These are phyloP conservation scores for Cryptococcus jaspeensis DNA, from an alignment of 1,284 basidiomycete species.

Conservation along the genomic window DNA sequence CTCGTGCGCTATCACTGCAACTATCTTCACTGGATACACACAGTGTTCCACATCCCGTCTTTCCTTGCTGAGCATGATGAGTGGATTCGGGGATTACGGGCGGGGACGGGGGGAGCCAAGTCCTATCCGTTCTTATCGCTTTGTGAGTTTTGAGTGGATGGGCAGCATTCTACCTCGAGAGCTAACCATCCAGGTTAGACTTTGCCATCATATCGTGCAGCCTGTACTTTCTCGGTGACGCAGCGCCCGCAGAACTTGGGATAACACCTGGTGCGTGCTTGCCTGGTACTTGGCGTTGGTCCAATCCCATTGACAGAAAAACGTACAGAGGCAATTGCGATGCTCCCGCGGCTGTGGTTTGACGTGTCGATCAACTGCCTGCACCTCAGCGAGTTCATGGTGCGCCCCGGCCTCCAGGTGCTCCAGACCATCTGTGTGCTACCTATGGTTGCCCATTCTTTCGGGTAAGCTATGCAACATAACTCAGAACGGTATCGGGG, in stretches of 20 bases:
- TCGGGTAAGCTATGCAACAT: slow-evolving; percentile 19
- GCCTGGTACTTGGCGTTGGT: background rate
- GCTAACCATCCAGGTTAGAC: slow-evolving; percentile 3
- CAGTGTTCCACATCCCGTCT: slow-evolving; percentile 26
- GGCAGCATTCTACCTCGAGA: background rate
- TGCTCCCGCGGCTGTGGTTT: slow-evolving; percentile 17
- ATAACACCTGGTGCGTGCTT: slow-evolving; percentile 6
- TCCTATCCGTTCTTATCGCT: slow-evolving; percentile 19
- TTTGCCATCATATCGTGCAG: slow-evolving; percentile 23
- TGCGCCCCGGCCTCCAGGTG: slow-evolving; percentile 10
- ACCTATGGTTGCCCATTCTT: slow-evolving; percentile 19
- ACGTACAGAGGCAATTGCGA: slow-evolving; percentile 7
- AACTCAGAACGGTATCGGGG: too few relatives aligned
- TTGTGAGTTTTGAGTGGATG: slow-evolving; percentile 5
- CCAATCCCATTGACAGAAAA: background rate
- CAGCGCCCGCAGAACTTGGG: slow-evolving; percentile 9
- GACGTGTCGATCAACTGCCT: slow-evolving; percentile 18
- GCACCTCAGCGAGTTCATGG: slow-evolving; percentile 19
- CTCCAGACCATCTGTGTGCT: slow-evolving; percentile 20
- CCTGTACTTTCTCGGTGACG: slow-evolving; percentile 21
- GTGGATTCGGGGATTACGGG: slow-evolving; percentile 20
- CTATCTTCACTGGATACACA: slow-evolving; percentile 25
- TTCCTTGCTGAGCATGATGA: slow-evolving; percentile 28
- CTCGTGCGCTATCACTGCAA: slow-evolving; percentile 21
- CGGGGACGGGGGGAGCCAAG: background rate